A percentile compares a stretch with the other conserved stretches of the same genome.
Evolutionary conservation across 257 asterid genomes (phyloP).

Genomic region (Capsicum baccatum): DNA sequence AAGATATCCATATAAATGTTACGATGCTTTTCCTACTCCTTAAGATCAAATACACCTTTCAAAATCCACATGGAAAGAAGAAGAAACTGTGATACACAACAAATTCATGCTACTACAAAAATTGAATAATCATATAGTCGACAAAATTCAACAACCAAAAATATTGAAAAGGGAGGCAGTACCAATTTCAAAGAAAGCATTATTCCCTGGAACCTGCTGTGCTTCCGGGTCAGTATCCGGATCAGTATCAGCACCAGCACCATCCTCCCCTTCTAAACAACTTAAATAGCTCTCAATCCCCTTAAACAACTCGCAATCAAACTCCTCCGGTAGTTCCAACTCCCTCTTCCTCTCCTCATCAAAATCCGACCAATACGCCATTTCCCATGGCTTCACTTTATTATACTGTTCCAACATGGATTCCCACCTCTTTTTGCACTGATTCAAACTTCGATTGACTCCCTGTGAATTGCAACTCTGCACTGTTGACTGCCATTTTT

Average conservation of each 20-base stretch:
- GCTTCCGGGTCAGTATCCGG: conserved; percentile 72
- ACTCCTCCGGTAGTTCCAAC: conserved; percentile 43
- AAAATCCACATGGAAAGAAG: background rate
- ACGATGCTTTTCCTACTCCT: background rate
- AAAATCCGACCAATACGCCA: conserved; percentile 39
- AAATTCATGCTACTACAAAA: background rate
- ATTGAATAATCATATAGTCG: background rate
- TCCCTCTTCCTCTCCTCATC: conserved; percentile 35
- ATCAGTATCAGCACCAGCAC: conserved; percentile 55
- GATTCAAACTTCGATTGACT: conserved; percentile 70
- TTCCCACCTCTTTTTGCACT: conserved; percentile 83
- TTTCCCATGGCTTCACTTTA: conserved; percentile 44
- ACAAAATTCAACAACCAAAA: background rate
- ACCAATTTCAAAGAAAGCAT: conserved; percentile 55
- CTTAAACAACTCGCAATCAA: conserved; percentile 52
- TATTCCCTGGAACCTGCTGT: conserved; percentile 39
- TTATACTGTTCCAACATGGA: conserved; percentile 53
- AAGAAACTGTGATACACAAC: too few relatives aligned
- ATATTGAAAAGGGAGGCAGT: background rate
- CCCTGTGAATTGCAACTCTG: conserved; percentile 75
- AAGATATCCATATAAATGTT: background rate
- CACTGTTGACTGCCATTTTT: conserved; percentile 95
- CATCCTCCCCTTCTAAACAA: conserved; percentile 35
- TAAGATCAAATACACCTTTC: background rate
- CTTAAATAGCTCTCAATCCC: conserved; percentile 59